Evolutionary conservation across 2,329 filamentous ascomycete species (phyloP).

Genomic region (Trichoderma atrobrunneum): DNA sequence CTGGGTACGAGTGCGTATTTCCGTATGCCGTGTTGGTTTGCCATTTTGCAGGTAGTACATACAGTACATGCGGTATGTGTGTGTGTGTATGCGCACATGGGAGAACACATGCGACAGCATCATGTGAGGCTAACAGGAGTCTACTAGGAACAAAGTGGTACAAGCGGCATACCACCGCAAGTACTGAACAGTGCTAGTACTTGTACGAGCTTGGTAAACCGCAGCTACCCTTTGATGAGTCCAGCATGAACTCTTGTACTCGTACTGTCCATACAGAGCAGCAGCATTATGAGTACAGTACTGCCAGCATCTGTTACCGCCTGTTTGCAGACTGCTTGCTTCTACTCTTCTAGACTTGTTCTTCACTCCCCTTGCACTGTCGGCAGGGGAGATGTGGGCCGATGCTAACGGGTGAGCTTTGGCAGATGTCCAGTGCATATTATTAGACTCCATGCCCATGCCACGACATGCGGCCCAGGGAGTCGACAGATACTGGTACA

Average conservation of each 20-base stretch:
- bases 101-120: background rate
- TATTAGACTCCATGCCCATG: background rate
- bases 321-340: background rate
- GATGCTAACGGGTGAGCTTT: background rate
- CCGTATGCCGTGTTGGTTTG: background rate
- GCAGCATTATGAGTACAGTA: background rate
- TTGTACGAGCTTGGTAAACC: background rate
- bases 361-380: background rate
- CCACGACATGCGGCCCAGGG: background rate
- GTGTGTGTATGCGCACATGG: background rate
- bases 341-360: conserved; percentile 6
- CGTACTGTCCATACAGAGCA: background rate
- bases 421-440: background rate
- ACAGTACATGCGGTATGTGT: background rate
- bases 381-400: background rate
- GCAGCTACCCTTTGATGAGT: background rate
- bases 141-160: background rate
- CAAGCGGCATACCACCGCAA: background rate
- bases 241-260: background rate
- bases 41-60: background rate
- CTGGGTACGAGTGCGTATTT: background rate
- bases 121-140: background rate
- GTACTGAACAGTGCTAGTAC: background rate
- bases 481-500: background rate
- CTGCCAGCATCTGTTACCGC: background rate